These are phyloP conservation scores for Kodamaea kakaduensis DNA, from an alignment of 805 yeast species.

Conservation along the genomic window DNA sequence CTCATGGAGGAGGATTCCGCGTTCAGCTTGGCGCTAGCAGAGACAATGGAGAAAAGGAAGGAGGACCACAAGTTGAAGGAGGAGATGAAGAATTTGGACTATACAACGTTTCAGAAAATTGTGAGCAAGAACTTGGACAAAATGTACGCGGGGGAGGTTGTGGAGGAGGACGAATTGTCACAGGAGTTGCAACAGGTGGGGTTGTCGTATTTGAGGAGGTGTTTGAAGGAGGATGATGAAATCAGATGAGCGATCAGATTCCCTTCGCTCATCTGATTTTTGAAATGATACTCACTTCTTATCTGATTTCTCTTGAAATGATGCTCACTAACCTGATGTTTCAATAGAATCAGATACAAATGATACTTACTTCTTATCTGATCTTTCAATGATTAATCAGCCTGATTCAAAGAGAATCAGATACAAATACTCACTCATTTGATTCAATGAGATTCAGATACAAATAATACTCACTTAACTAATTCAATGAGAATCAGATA, in stretches of 20 bases:
- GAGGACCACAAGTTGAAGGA: slow-evolving; percentile 3
- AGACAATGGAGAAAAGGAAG: slow-evolving; percentile 18
- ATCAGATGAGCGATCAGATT: neutral
- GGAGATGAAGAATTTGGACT: slow-evolving; percentile 20
- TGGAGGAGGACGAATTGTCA: slow-evolving; percentile 15
- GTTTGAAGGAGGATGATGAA: slow-evolving; percentile 19
- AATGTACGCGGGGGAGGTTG: slow-evolving; percentile 16
- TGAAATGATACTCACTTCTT: no score
- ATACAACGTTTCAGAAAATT: slow-evolving; percentile 23
- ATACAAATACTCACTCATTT: no score
- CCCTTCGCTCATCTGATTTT: no score
- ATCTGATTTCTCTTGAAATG: no score
- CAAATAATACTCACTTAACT: no score
- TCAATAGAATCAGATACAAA: no score
- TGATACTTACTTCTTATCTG: no score
- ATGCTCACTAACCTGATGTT: no score
- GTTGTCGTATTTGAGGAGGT: slow-evolving; percentile 26
- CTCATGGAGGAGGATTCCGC: slow-evolving; percentile 33
- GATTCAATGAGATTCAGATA: no score
- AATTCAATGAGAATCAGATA: no score
- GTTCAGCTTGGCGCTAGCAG: slow-evolving; percentile 22
- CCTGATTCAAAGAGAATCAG: no score
- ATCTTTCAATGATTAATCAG: no score
- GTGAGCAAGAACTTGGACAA: slow-evolving; percentile 19
- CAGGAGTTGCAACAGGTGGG: slow-evolving; percentile 26